Evolutionary conservation across 1,139 yeast species (phyloP).

Genomic region (Arxiozyma telluris): DNA sequence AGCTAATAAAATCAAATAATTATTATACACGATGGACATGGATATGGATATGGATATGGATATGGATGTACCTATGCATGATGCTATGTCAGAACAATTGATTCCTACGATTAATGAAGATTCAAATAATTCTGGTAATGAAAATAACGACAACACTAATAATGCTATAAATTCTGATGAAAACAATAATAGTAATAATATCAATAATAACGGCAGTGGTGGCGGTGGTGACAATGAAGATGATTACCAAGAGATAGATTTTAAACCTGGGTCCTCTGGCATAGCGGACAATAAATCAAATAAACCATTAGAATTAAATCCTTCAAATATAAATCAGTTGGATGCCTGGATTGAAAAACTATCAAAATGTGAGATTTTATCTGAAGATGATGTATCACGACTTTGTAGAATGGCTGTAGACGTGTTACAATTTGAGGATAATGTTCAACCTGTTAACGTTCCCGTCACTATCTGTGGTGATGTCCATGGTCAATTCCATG

Average conservation of each 20-base stretch:
- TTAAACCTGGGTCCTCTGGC: slow-evolving; percentile 16
- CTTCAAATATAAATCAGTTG: slow-evolving; percentile 48
- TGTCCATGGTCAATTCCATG: slow-evolving; percentile 78
- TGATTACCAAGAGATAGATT: slow-evolving; percentile 15
- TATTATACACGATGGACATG: not conserved
- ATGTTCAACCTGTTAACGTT: slow-evolving; percentile 84
- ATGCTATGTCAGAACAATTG: slow-evolving; percentile 45
- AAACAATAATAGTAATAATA: not conserved
- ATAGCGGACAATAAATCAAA: slow-evolving; percentile 30
- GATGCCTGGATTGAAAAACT: slow-evolving; percentile 85
- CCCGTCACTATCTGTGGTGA: slow-evolving; percentile 86
- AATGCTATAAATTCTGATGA: slow-evolving; percentile 2
- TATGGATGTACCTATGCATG: slow-evolving; percentile 66
- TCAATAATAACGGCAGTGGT: slow-evolving; percentile 7
- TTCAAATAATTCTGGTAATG: slow-evolving; percentile 7
- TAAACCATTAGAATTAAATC: slow-evolving; percentile 31
- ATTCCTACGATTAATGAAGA: slow-evolving; percentile 31
- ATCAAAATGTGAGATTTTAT: slow-evolving; percentile 68
- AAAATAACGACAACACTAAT: slow-evolving; percentile 6
- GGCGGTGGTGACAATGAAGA: slow-evolving; percentile 11
- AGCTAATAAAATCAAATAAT: not conserved
- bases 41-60: slow-evolving; percentile 48
- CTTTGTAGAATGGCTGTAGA: slow-evolving; percentile 87
- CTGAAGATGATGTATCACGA: slow-evolving; percentile 69
- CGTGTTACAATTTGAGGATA: slow-evolving; percentile 70